Percentiles rank a stretch among this genome's conserved stretches.
These are phyloP conservation scores for Monascus ruber DNA, from an alignment of 2,329 filamentous ascomycete species.

Conservation along the genomic window DNA sequence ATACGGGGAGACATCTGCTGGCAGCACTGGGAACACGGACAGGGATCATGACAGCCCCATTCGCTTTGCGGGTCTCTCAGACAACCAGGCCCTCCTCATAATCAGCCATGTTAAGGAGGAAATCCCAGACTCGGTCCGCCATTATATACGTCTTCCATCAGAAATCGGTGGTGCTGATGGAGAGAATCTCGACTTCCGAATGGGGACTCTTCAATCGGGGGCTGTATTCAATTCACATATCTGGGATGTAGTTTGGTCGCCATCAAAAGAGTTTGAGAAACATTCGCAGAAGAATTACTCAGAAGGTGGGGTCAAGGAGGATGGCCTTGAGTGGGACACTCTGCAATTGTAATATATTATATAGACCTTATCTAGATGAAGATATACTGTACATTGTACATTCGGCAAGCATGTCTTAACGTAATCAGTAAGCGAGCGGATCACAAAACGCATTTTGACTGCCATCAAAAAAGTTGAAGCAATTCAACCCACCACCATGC, in stretches of 20 bases:
- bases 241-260: constrained; percentile 21
- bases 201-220: constrained; percentile 13
- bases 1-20: constrained; percentile 41
- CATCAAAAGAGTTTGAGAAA: constrained; percentile 6
- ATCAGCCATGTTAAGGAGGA: constrained; percentile 88
- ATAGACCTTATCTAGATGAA: no score
- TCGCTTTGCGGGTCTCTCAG: constrained; percentile 45
- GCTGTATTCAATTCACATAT: constrained; percentile 11
- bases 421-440: no score
- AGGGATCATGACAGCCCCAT: constrained; percentile 6
- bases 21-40: constrained; percentile 5
- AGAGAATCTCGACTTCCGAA: constrained; percentile 19
- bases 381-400: no score
- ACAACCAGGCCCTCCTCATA: constrained; percentile 72
- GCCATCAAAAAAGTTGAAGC: no score
- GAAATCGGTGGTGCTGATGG: constrained; percentile 7
- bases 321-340: no score
- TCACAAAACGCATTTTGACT: no score
- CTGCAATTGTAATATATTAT: no score
- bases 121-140: constrained; percentile 68
- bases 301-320: no score
- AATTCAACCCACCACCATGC: no score
- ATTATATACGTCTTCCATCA: constrained; percentile 72
- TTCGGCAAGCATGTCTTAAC: no score
- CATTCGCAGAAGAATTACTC: neutral